Percentiles rank a stretch among this genome's conserved stretches.
Conservation (phyloP, 2,329 filamentous ascomycete species). For the Cladosporium sp. region DNA sequence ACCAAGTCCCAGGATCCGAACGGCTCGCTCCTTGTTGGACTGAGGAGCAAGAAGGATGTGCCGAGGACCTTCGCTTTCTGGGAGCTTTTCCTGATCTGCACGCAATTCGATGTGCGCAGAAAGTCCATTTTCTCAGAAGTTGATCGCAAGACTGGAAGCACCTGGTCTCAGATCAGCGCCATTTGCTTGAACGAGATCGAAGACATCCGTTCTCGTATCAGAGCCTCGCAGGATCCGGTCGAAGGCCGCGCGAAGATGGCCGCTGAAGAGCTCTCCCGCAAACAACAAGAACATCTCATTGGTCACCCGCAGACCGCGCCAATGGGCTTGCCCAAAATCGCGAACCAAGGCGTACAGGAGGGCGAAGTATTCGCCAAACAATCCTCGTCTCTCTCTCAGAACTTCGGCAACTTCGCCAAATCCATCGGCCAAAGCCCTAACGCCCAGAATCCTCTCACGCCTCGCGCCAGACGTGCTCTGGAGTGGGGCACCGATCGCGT, state of each 20-base stretch:
- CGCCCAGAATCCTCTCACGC: slow-evolving; percentile 32
- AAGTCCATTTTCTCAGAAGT: slow-evolving; percentile 82
- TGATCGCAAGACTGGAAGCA: slow-evolving; percentile 67
- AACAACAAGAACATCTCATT: slow-evolving; percentile 17
- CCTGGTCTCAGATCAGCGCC: slow-evolving; percentile 72
- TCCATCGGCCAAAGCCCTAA: slow-evolving; percentile 43
- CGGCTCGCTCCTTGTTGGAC: slow-evolving; percentile 74
- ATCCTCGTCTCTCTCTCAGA: slow-evolving; percentile 19
- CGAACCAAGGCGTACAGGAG: slow-evolving; percentile 21
- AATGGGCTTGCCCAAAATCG: slow-evolving; percentile 24
- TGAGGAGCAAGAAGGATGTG: slow-evolving; percentile 75
- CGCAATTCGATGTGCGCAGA: slow-evolving; percentile 66
- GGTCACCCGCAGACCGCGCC: slow-evolving; percentile 31
- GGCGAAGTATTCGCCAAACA: slow-evolving; percentile 20
- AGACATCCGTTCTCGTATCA: slow-evolving; percentile 61
- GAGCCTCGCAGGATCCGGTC: slow-evolving; percentile 34
- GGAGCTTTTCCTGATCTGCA: slow-evolving; percentile 77
- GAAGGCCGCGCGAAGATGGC: slow-evolving; percentile 16
- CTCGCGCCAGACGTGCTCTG: slow-evolving; percentile 31
- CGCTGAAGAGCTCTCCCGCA: slow-evolving; percentile 14
- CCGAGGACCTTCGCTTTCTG: slow-evolving; percentile 83
- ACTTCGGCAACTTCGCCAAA: slow-evolving; percentile 41
- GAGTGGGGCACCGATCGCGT: slow-evolving; percentile 22
- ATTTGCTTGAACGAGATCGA: slow-evolving; percentile 65
- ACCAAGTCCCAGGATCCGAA: slow-evolving; percentile 61